phyloP scores from a whole-genome alignment of 106 monocot species.

The Posidonia australis region DNA sequence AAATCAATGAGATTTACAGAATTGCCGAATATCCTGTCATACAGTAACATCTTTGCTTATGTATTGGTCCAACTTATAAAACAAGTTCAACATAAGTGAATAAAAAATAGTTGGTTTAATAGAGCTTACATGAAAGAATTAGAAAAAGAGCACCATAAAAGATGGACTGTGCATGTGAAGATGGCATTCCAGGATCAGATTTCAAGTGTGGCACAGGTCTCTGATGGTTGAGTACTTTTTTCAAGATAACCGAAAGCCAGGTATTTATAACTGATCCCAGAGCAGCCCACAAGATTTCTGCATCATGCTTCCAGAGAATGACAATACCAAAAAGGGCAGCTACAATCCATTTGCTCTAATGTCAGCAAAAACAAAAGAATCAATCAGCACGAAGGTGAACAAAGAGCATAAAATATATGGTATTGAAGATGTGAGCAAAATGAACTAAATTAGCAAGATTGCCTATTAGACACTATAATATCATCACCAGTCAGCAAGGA shows the following conservation, averaged over 20 bases:
- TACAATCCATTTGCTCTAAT: slow-evolving; percentile 90
- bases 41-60: too few species aligned
- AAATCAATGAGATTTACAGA: too few species aligned
- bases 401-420: background rate
- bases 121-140: slow-evolving; percentile 53
- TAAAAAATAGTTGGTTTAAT: background rate
- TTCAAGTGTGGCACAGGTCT: slow-evolving; percentile 59
- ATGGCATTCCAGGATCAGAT: slow-evolving; percentile 97
- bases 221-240: slow-evolving; percentile 65
- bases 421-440: background rate
- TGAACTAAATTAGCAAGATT: too few species aligned
- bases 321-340: slow-evolving; percentile 39
- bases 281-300: slow-evolving; percentile 59
- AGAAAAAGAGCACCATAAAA: slow-evolving; percentile 44
- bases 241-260: slow-evolving; percentile 44
- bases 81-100: background rate
- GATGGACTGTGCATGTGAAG: slow-evolving; percentile 90
- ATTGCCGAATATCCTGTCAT: too few species aligned
- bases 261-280: slow-evolving; percentile 63
- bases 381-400: background rate
- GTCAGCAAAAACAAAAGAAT: background rate
- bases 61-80: background rate
- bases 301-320: slow-evolving; percentile 84
- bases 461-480: too few species aligned
- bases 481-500: too few species aligned